Evolutionary conservation across 2,329 filamentous ascomycete genomes (phyloP).

Genomic region (Thielaviopsis punctulata): DNA sequence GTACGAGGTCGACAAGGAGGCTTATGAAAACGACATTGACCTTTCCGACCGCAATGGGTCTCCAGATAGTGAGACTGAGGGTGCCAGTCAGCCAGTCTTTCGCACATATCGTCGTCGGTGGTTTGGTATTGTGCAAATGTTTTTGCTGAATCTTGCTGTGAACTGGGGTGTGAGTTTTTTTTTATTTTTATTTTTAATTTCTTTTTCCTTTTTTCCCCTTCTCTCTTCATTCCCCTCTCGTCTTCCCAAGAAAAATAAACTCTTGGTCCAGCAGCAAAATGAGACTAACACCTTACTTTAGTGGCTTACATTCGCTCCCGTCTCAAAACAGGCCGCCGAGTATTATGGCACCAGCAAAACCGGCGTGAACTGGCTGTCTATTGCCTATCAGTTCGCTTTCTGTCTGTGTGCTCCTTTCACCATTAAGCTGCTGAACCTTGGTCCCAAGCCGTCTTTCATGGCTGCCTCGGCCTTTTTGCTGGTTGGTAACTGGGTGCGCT

Average conservation of each 20-base stretch:
- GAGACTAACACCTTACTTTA: conserved; percentile 19
- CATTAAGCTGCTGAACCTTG: conserved; percentile 63
- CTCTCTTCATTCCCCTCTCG: not conserved
- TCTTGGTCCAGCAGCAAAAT: too few relatives aligned
- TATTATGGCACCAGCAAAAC: conserved; percentile 64
- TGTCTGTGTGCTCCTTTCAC: conserved; percentile 52
- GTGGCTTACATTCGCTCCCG: conserved; percentile 87
- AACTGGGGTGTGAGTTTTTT: conserved; percentile 73
- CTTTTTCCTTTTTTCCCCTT: not conserved
- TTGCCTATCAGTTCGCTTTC: conserved; percentile 73
- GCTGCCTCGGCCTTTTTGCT: conserved; percentile 56
- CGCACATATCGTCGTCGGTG: conserved; percentile 65
- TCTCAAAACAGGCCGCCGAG: conserved; percentile 52
- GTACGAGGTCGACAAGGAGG: not conserved
- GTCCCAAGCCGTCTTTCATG: conserved; percentile 64
- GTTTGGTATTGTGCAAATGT: conserved; percentile 71
- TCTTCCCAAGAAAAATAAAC: too few relatives aligned
- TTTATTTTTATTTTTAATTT: not conserved
- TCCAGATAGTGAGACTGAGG: conserved; percentile 2
- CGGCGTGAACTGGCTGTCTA: conserved; percentile 85
- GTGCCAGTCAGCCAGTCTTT: conserved; percentile 15
- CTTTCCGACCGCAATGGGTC: not conserved
- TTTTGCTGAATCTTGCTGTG: conserved; percentile 78
- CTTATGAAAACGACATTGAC: conserved; percentile 1
- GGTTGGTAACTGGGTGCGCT: conserved; percentile 81